phyloP scores from a whole-genome alignment of 2,329 filamentous ascomycete species.

The Aureobasidium sp. region DNA sequence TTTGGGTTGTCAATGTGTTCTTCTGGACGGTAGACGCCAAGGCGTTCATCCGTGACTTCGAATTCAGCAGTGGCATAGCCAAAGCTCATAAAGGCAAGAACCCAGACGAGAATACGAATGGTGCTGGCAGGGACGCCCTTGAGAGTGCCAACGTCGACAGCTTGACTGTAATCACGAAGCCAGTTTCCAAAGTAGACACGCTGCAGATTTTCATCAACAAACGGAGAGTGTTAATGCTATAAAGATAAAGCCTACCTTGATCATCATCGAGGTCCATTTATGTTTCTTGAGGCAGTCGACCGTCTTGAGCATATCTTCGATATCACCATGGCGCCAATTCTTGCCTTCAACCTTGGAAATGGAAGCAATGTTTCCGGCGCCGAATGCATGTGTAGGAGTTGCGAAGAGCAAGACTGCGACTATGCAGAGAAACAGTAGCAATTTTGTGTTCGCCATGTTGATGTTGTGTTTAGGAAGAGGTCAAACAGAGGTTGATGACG shows the following conservation, averaged over 20 bases:
- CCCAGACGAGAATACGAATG: constrained; percentile 79
- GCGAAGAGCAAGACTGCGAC: constrained; percentile 48
- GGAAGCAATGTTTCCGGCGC: constrained; percentile 80
- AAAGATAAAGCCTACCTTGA: constrained; percentile 37
- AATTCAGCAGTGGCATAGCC: constrained; percentile 78
- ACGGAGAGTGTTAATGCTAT: not conserved
- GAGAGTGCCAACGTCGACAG: constrained; percentile 85
- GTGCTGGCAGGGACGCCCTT: constrained; percentile 86
- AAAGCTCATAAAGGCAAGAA: constrained; percentile 84
- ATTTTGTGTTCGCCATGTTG: constrained; percentile 18
- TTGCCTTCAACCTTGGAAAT: constrained; percentile 73
- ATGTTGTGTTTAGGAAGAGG: not conserved
- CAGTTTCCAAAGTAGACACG: constrained; percentile 95
- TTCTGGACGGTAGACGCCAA: constrained; percentile 73
- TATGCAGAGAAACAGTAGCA: constrained; percentile 13
- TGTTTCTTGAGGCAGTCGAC: constrained; percentile 57
- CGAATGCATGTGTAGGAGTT: constrained; percentile 66
- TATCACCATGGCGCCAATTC: constrained; percentile 65
- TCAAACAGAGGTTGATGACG: not conserved
- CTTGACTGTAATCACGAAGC: constrained; percentile 88
- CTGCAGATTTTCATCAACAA: constrained; percentile 27
- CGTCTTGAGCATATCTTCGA: constrained; percentile 79
- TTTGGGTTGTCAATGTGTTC: not conserved
- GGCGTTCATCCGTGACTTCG: constrained; percentile 68
- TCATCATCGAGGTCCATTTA: constrained; percentile 46